Evolutionary conservation across 2,329 filamentous ascomycete species (phyloP), one percentile per base, ranked within the genome.

Genomic region (Zelopaecilomyces penicillatus): DNA sequence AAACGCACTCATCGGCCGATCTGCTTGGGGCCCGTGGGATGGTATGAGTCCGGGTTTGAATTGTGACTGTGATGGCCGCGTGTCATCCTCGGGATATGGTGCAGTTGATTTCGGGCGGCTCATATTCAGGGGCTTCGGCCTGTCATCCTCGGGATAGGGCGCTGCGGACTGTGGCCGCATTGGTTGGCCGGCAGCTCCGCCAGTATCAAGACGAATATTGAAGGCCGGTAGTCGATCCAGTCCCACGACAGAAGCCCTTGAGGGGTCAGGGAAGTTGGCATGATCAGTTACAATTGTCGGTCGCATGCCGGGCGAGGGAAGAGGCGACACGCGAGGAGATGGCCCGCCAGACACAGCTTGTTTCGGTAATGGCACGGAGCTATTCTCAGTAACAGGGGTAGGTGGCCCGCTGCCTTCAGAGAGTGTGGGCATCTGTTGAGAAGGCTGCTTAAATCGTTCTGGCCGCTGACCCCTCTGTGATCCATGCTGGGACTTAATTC

Each of bases 401-500:
- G 46, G 54, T 27, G 60, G 57, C 26, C 50, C 52, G 39, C 56
- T 59, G n/a, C 53, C 51, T 58, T 80, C 76, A 35, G 63, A 65
- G 30, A 80, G 47, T 0, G 74, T 68, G 1, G 75, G 73, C 66
- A 80, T 70, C 28, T 64, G 63, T 44, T 67, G 65, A 19, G 19
- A 19, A 46, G 61, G 54, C 47, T 74, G 70, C 52, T 73, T 71
- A 60, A 82, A 79, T 36, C 79, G 69, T 32, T 81, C 78, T 0
- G 79, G 80, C 43, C 79, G 69, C 55, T 72, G 70, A 30, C 80
- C 80, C 41, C 77, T 69, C 57, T 83, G 79, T 11, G 83, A 86
- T 11, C 83, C 84, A 56, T 88, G 80, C 52, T 84, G 80, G 4
- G 81, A 88, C 65, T 85, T 95, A 70, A 98, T 97, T 43, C 85